These are phyloP conservation scores for Chrysophaeum taylorii DNA, from an alignment of 352 stramenopile genomes.

Conservation along the genomic window DNA sequence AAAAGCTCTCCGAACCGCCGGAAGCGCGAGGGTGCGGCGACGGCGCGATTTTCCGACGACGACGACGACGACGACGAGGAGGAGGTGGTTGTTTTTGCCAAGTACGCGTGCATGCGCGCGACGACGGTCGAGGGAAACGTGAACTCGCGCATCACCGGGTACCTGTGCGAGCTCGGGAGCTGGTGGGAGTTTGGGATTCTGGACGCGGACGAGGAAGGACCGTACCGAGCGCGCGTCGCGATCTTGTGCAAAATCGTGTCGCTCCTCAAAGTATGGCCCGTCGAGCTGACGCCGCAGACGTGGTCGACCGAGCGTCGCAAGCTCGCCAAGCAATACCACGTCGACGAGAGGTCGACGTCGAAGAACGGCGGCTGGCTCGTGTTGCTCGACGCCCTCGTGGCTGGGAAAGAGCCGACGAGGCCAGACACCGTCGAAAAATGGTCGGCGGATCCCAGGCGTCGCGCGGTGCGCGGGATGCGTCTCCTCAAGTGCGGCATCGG, in stretches of 20 bases:
- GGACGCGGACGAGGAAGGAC: background rate
- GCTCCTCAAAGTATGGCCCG: background rate
- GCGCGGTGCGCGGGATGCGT: background rate
- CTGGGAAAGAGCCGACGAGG: background rate
- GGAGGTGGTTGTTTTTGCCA: background rate
- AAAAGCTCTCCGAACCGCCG: too few relatives aligned
- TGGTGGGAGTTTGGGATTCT: background rate
- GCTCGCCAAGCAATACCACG: background rate
- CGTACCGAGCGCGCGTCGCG: background rate
- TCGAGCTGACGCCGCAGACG: background rate
- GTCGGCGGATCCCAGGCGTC: background rate
- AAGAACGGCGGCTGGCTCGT: background rate
- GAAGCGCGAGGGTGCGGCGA: too few relatives aligned
- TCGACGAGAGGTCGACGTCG: background rate
- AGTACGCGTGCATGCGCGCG: background rate
- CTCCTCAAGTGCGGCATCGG: background rate
- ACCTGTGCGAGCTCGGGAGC: background rate
- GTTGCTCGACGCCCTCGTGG: background rate
- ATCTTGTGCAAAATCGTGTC: background rate
- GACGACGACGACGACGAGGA: too few relatives aligned
- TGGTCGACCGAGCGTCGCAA: background rate
- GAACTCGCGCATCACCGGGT: background rate
- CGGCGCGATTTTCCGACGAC: too few relatives aligned
- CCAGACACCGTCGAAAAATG: background rate
- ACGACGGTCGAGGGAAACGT: background rate